Conservation (phyloP, 805 yeast genomes). For the Alloascoidea hylecoeti region DNA sequence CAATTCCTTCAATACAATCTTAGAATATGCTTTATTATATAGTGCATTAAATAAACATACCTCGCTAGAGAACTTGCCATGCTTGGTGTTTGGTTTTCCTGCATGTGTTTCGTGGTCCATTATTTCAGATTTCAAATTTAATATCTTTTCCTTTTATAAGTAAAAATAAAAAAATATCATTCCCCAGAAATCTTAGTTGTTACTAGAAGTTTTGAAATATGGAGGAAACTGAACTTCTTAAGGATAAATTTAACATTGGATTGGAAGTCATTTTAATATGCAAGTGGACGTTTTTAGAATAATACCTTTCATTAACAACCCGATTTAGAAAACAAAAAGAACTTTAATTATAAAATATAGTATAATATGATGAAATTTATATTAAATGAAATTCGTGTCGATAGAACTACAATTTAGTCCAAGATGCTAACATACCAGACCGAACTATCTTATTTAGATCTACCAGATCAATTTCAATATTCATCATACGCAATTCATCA, state of each 20-base stretch:
- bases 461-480: slow-evolving; percentile 18
- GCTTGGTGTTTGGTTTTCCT: slow-evolving; percentile 2
- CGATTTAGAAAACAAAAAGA: too few species aligned
- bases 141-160: slow-evolving; percentile 20
- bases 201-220: too few species aligned
- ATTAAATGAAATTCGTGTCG: too few species aligned
- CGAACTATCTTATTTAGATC: slow-evolving; percentile 18
- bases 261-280: too few species aligned
- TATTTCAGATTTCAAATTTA: slow-evolving; percentile 8
- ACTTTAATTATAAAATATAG: too few species aligned
- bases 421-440: slow-evolving; percentile 21
- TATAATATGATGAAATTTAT: too few species aligned
- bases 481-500: slow-evolving; percentile 17
- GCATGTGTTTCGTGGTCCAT: slow-evolving; percentile 1
- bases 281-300: too few species aligned
- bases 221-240: too few species aligned
- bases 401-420: slow-evolving; percentile 22
- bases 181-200: too few species aligned
- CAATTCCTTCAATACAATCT: slow-evolving; percentile 39
- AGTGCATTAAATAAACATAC: slow-evolving; percentile 22
- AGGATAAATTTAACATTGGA: too few species aligned
- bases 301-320: too few species aligned
- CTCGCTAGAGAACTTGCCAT: slow-evolving; percentile 17
- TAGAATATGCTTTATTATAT: slow-evolving; percentile 35
- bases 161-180: slow-evolving; percentile 17